Base-by-base conservation (phyloP, 179 eudicot genomes). In the Silene noctiflora region DNA sequence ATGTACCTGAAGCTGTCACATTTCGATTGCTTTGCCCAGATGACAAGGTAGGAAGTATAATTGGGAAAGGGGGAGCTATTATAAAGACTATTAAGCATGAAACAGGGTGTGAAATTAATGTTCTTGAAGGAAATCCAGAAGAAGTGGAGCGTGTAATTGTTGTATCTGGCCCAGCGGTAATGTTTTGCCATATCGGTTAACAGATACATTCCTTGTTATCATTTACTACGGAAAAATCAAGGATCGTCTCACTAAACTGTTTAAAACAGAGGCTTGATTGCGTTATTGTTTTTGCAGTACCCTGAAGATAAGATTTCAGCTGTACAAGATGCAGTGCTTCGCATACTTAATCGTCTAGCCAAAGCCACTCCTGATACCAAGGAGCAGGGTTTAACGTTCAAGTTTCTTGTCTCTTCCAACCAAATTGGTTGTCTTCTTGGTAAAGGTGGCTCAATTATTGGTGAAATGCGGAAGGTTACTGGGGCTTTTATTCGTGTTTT, bases 341-440 rank as follows among this genome's bases (percentile, higher is more conserved):
- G 97, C 66, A 89, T 95, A 58, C 90, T 83, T 51, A 25, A 84
- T 63, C 91, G 93, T 82, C 85, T 93, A 51, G 81, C 89, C 69
- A 91, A 87, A 86, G 85, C 88, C 71, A 69, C 81, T 65, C 84
- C 93, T 58, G 97, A 91, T 79, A 87, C 83, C 86, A 85, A 86
- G 71, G 96, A 92, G 71, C 89, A 84, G 74, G 79, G 75, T 25
- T 69, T 89, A 67, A 73, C 82, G 11, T 90, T 95, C 63, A 95
- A 87, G 84, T 75, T 95, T 77, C 89, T 95, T 71, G 91, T 95
- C 79, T 80, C 89, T 55, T 93, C 99, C 60, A 83, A 84, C 88
- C 99, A 95, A 84, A 89, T 95, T 75, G 99, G 99, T 59, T 95
- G 98, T 81, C 94, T 95, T 74, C 90, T 95, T 76, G 99, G 99